phyloP scores from a whole-genome alignment of 1,139 yeast genomes.

The Pichia sp. region DNA sequence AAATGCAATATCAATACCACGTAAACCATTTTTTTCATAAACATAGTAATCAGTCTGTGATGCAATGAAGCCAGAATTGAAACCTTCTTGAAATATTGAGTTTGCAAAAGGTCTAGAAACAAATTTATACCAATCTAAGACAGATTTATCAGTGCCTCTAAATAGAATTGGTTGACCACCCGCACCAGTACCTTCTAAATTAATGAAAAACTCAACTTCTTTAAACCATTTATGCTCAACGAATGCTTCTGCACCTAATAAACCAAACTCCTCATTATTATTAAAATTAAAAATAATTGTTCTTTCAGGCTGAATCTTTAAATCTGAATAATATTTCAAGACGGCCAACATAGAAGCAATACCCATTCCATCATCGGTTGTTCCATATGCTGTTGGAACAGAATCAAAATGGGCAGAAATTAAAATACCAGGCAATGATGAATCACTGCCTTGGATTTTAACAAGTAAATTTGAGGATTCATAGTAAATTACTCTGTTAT shows the following conservation, averaged over 20 bases:
- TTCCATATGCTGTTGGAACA: slow-evolving; percentile 81
- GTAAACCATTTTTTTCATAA: slow-evolving; percentile 57
- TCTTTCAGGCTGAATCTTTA: slow-evolving; percentile 50
- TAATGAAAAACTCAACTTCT: slow-evolving; percentile 59
- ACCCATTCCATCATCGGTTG: slow-evolving; percentile 95
- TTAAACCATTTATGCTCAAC: slow-evolving; percentile 69
- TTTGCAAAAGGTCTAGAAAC: slow-evolving; percentile 63
- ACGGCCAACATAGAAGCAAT: slow-evolving; percentile 74
- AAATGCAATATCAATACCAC: slow-evolving; percentile 79
- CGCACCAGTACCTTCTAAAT: slow-evolving; percentile 93
- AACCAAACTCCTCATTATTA: slow-evolving; percentile 86
- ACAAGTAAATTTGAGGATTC: slow-evolving; percentile 77
- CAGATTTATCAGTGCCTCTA: slow-evolving; percentile 73
- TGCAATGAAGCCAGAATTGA: slow-evolving; percentile 60
- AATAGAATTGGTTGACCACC: slow-evolving; percentile 78
- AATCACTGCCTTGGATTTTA: slow-evolving; percentile 57
- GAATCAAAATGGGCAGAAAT: slow-evolving; percentile 86
- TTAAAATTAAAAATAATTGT: slow-evolving; percentile 79
- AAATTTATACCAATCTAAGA: slow-evolving; percentile 47
- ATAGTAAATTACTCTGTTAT: slow-evolving; percentile 52
- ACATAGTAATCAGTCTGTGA: slow-evolving; percentile 85
- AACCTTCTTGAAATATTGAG: slow-evolving; percentile 77
- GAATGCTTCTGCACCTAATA: slow-evolving; percentile 76
- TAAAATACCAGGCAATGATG: slow-evolving; percentile 56
- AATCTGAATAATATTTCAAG: slow-evolving; percentile 41